phyloP scores from a whole-genome alignment of 305 asterid genomes.

The Fraxinus floribunda region DNA sequence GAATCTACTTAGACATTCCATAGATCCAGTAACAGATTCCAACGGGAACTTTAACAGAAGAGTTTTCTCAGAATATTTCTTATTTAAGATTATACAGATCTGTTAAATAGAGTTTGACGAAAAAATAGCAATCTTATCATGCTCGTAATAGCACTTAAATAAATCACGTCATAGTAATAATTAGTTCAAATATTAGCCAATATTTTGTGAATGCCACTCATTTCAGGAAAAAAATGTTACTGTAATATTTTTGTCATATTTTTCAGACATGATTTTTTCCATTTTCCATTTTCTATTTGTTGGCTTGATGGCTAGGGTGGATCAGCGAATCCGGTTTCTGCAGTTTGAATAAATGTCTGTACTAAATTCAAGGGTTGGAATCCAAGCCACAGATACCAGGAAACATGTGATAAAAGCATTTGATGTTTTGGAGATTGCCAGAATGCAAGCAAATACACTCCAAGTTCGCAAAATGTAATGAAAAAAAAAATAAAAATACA shows the following conservation, averaged over 20 bases:
- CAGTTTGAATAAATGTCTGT: background rate
- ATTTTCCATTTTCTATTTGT: background rate
- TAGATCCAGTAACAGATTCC: background rate
- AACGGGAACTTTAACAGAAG: background rate
- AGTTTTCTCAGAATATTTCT: background rate
- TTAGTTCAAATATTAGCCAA: background rate
- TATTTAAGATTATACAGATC: background rate
- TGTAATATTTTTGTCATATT: background rate
- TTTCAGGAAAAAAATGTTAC: background rate
- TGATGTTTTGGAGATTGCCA: background rate
- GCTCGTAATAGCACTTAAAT: background rate
- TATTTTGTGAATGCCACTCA: background rate
- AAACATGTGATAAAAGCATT: background rate
- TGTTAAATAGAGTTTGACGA: background rate
- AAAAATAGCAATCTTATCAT: background rate
- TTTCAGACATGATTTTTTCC: background rate
- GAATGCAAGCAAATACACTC: background rate
- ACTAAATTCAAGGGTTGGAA: background rate
- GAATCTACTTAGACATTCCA: background rate
- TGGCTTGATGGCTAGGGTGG: background rate
- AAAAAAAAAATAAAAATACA: background rate
- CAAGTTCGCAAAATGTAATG: background rate
- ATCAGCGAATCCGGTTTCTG: background rate
- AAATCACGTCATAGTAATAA: background rate
- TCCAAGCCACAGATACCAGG: background rate